Evolutionary conservation across 2,329 filamentous ascomycete species (phyloP), one percentile per base, ranked within the genome.

Genomic region (Plenodomus lindquistii): DNA sequence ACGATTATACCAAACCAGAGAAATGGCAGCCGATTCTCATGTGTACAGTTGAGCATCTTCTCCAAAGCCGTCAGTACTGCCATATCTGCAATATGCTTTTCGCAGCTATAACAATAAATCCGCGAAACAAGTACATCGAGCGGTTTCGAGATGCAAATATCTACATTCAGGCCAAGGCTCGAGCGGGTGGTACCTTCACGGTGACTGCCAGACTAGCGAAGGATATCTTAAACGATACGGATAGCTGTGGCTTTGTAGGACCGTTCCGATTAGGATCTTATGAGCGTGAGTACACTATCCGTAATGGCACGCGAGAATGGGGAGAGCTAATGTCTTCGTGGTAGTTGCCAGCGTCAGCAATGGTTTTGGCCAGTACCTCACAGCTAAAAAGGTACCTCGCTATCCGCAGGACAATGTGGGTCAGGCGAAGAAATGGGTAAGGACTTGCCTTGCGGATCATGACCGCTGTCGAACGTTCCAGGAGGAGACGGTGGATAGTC

Each of bases 381-480:
- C 35, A 0, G 40, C 45, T 1, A 41, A n/a, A 18, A 15, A 24
- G 11, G 21, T 44, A 11, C 45, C 45, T 3, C 6, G 38, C 0
- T n/a, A 22, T 9, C 45, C 52, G n/a, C 31, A 20, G 7, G 34
- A 52, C 8, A 55, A 55, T 18, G 29, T 52, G 1, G 11, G 10
- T 2, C 21, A 20, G 34, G 52, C 49, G 1, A 50, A 48, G 34
- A 7, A 21, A 6, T 55, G 52, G 49, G 29, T 55, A 1, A 11
- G 42, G 9, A 46, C 29, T 1, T 55, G 52, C 31, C 22, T 39
- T 16, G 9, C 38, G 8, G 13, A 39, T 1, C 52, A 55, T 17
- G 3, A 13, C 4, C 13, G 35, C 5, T 55, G 52, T 20, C 46
- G n/a, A 3, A 7, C 27, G 2, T 55, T 55, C 27, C 48, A 55